These are phyloP conservation scores for Chlamydomonas reinhardtii DNA, from an alignment of 163 green algal genomes.

Conservation along the genomic window DNA sequence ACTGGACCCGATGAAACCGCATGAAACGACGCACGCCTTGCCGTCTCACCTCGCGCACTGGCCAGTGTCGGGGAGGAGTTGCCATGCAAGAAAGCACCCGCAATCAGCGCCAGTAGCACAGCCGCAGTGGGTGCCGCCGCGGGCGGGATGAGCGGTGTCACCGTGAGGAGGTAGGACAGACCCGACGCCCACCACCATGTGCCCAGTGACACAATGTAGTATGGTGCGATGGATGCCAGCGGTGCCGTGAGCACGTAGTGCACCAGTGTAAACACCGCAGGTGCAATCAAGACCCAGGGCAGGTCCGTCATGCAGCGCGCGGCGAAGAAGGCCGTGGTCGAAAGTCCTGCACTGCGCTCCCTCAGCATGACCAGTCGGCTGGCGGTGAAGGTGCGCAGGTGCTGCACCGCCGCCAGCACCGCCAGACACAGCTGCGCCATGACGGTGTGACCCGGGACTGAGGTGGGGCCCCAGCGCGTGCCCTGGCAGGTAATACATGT, in stretches of 20 bases:
- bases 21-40: too few relatives aligned
- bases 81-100: slow-evolving; percentile 21
- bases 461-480: background rate
- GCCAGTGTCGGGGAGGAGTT: background rate
- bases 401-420: slow-evolving; percentile 43
- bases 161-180: slow-evolving; percentile 16
- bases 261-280: background rate
- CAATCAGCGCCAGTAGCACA: slow-evolving; percentile 27
- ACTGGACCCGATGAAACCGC: too few relatives aligned
- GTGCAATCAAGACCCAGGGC: slow-evolving; percentile 13
- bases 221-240: background rate
- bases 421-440: slow-evolving; percentile 39
- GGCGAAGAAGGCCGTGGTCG: slow-evolving; percentile 10
- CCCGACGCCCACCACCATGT: slow-evolving; percentile 43
- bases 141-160: background rate
- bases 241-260: slow-evolving; percentile 25
- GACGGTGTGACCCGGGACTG: slow-evolving; percentile 8
- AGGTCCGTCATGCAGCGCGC: slow-evolving; percentile 5
- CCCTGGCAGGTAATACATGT: background rate
- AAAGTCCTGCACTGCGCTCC: slow-evolving; percentile 19
- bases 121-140: slow-evolving; percentile 4
- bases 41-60: background rate
- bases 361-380: slow-evolving; percentile 8
- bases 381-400: slow-evolving; percentile 9
- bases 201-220: slow-evolving; percentile 19